Conservation (phyloP, 495 filamentous ascomycete genomes). For the Hypoxylon intermedium region DNA sequence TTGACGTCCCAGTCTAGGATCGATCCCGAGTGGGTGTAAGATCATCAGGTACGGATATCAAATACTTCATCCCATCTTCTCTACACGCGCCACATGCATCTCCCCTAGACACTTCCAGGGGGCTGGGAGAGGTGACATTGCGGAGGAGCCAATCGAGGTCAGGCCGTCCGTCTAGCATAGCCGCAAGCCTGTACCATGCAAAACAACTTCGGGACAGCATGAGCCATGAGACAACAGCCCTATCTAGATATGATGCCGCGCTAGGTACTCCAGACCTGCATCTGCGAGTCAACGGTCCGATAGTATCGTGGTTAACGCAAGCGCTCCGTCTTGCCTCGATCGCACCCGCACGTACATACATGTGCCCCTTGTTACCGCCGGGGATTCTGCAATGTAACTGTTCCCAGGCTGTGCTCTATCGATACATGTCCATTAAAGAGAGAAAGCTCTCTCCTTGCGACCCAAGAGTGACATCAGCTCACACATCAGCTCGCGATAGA, state of each 20-base stretch:
- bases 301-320: conserved; percentile 20
- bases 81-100: conserved; percentile 39
- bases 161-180: conserved; percentile 40
- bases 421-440: conserved; percentile 14
- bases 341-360: conserved; percentile 5
- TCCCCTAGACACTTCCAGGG: conserved; percentile 35
- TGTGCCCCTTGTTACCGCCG: conserved; percentile 16
- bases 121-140: conserved; percentile 30
- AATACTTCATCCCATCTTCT: conserved; percentile 25
- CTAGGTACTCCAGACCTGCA: conserved; percentile 24
- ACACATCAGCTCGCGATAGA: conserved; percentile 22
- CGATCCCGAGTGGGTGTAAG: conserved; percentile 12
- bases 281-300: conserved; percentile 37
- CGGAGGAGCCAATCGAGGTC: conserved; percentile 42
- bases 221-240: conserved; percentile 31
- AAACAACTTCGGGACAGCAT: conserved; percentile 33
- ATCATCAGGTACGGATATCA: conserved; percentile 27
- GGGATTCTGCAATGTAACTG: conserved; percentile 28
- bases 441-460: conserved; percentile 2
- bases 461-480: conserved; percentile 3
- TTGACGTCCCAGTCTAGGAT: not conserved
- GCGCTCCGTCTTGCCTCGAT: conserved; percentile 18
- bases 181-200: conserved; percentile 23
- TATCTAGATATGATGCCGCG: conserved; percentile 33
- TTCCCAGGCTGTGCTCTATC: conserved; percentile 25